Evolutionary conservation across 2,329 filamentous ascomycete genomes (phyloP), one percentile per base, ranked within the genome.

Genomic region (Aspergillus amoenus): DNA sequence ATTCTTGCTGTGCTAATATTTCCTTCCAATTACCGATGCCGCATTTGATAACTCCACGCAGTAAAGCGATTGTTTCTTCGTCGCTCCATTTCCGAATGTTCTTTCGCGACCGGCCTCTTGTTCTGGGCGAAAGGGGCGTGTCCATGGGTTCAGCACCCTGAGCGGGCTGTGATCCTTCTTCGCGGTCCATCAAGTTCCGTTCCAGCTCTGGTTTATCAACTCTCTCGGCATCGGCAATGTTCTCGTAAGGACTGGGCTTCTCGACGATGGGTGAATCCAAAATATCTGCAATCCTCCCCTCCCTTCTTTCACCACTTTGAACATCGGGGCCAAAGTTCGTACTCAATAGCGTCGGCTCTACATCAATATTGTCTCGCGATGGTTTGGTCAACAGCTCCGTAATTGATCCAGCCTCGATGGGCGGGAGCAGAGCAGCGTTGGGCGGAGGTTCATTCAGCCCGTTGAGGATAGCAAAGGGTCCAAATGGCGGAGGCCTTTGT

Each of bases 21-120:
- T 81, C 81, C 55, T 84, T 87, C 85, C 85, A 88, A 60, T 80
- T 85, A 3, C 85, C 85, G 58, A 87, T 83, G 2, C 85, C 85
- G 64, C 83, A 86, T 60, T 79, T 81, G 39, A 81, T 78, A 8
- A 87, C 85, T 0, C 85, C 85, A 56, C 79, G 75, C 12, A 87
- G 73, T 24, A 88, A 68, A 61, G 82, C 77, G 27, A 76, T 77
- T 0, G 84, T 87, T 68, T 88, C 85, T 60, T 84, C 75, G n/a
- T 86, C 81, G 1, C 81, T 82, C 85, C 85, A 88, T 62, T 73
- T 78, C 55, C 75, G 70, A 13, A 78, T 56, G 60, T 79, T 82
- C 54, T 82, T 84, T 45, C 78, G 74, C 43, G 78, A 77, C 49
- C 77, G 76, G 34, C 68, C 68, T 27, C 66, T 67, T 27, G 67